Evolutionary conservation across 345 rosid genomes (phyloP).

Genomic region (Crucihimalaya himalaica): DNA sequence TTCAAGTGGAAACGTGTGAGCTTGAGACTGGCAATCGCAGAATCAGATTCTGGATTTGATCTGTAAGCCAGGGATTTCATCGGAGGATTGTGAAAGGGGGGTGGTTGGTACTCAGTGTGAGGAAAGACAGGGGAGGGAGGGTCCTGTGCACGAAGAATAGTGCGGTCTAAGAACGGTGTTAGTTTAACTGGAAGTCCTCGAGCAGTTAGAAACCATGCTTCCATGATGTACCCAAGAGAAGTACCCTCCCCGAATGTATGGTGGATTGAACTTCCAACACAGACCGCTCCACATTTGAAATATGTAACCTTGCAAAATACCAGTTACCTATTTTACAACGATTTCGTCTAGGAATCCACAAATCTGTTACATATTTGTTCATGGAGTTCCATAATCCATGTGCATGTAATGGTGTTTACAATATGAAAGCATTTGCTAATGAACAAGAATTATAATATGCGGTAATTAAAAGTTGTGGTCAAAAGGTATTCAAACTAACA

Average conservation of each 20-base stretch:
- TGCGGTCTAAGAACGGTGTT: conserved; percentile 42
- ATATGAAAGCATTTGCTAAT: neutral
- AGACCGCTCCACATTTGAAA: conserved; percentile 44
- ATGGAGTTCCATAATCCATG: too few relatives aligned
- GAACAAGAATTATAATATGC: neutral
- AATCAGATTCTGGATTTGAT: conserved; percentile 33
- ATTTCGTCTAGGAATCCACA: too few relatives aligned
- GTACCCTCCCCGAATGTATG: conserved; percentile 38
- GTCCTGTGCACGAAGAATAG: conserved; percentile 35
- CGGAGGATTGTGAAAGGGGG: conserved; percentile 37
- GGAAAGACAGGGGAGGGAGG: conserved; percentile 43
- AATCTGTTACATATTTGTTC: conserved; percentile 1
- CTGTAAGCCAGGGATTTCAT: conserved; percentile 5
- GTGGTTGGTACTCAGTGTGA: conserved; percentile 47
- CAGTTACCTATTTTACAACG: conserved; percentile 1
- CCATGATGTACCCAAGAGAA: conserved; percentile 22
- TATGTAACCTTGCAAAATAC: conserved; percentile 38
- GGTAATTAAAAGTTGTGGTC: neutral
- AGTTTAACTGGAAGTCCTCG: conserved; percentile 24
- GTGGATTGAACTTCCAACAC: conserved; percentile 36
- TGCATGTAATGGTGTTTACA: too few relatives aligned
- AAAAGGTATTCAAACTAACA: neutral
- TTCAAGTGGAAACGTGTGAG: conserved; percentile 43
- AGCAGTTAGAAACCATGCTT: conserved; percentile 37
- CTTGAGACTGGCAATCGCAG: conserved; percentile 27